Evolutionary conservation across 805 yeast species (phyloP), one percentile per base, ranked within the genome.

Genomic region (Ogataea pini): DNA sequence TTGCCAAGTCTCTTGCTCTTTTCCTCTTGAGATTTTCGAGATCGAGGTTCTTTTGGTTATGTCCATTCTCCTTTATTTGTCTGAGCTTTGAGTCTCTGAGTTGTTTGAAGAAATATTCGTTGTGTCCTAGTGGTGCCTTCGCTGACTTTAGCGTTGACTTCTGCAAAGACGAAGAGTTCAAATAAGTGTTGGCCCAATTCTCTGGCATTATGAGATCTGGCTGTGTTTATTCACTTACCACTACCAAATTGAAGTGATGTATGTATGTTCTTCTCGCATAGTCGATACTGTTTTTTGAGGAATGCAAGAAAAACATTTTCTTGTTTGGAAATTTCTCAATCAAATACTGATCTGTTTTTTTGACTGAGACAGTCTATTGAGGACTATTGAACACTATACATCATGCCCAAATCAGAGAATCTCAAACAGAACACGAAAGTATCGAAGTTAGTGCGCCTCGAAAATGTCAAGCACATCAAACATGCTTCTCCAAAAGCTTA

Each of bases 1-100:
- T 67, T 2, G 97, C 96, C 32, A 87, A 62, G 49, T 87, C 94
- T 96, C 97, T 89, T 0, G 95, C 91, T 60, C 86, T 86, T 60
- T 83, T 78, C 18, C 71, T 63, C 57, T 73, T 78, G 48, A 78
- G 64, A 34, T 67, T 68, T 33, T 68, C 73, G 36, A 72, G 53
- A 10, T 58, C 62, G 24, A 37, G 48, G 31, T 56, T 57, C 19
- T 45, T 51, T 22, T 39, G 39, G 18, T 36, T 40, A 31, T 28
- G 32, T 18, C 34, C 19, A 19, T 24, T 28, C 3, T 46, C 33
- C 2, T 18, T 17, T 6, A 28, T 16, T 16, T 45, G 17, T 31
- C 47, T 50, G 20, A 42, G 17, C 16, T 48, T 49, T 32, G 54
- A 38, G 14, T 54, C 55, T 44, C 46, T 55, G 32, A 54, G 42